A percentile compares a stretch with the other conserved stretches of the same genome.
phyloP scores from a whole-genome alignment of 192 early-diverging fungal genomes.

The Coemansia sp. region DNA sequence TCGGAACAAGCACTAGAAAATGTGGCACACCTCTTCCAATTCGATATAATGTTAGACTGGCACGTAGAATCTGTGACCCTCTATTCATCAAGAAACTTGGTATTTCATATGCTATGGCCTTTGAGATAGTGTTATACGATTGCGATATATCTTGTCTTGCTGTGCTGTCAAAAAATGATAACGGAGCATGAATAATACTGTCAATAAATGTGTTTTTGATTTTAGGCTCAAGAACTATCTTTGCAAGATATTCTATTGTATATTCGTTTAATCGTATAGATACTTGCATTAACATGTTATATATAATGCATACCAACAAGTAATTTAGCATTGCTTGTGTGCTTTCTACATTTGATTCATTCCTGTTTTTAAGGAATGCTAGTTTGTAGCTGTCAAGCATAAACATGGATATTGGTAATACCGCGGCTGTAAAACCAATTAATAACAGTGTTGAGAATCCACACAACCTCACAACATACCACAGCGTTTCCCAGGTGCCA shows the following conservation, averaged over 20 bases:
- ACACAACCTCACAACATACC: conserved; percentile 16
- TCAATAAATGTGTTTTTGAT: conserved; percentile 3
- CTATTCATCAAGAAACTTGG: not conserved
- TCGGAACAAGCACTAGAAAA: conserved; percentile 14
- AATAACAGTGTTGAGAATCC: conserved; percentile 15
- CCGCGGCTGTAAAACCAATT: conserved; percentile 9
- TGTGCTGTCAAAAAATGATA: conserved; percentile 10
- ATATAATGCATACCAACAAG: no score
- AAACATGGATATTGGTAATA: conserved; percentile 18
- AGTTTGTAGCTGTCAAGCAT: conserved; percentile 10
- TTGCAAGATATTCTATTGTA: no score
- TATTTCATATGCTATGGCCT: conserved; percentile 2
- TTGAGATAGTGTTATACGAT: not conserved
- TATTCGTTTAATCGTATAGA: no score
- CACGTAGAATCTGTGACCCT: no score
- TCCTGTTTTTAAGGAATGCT: not conserved
- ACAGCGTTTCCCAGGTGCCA: conserved; percentile 12
- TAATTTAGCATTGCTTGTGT: conserved; percentile 10
- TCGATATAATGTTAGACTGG: conserved; percentile 12
- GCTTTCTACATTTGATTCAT: not conserved
- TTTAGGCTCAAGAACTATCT: not conserved
- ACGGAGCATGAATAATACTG: conserved; percentile 6
- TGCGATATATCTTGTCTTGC: conserved; percentile 4
- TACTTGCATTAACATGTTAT: no score
- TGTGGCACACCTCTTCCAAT: conserved; percentile 14